Base-by-base conservation (phyloP, 441 rosid genomes). In the Omphalea diandra region DNA sequence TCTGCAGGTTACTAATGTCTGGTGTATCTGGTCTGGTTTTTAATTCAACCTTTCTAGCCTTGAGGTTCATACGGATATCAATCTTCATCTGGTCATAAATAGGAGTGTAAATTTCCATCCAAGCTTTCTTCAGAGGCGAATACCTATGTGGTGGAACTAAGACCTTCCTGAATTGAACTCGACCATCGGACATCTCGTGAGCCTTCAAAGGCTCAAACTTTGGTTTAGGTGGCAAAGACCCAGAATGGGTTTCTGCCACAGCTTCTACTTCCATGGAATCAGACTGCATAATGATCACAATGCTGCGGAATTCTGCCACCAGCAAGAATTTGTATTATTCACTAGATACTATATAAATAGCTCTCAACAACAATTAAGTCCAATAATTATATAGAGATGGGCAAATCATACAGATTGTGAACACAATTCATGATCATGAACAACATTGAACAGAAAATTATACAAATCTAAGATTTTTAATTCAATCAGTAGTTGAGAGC, bases 31-130 rank as follows among this genome's bases (percentile, higher is more conserved):
- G 12, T 66, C 93, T 81, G 2, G 97, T 88, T 76, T 93, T 90
- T 63, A 90, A 75, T 71, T 90, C 97, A 17, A 93, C 88, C 75
- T 86, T 89, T 60, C 94, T 83, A 3, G 88, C 76, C 75, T 87
- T 93, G 76, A 88, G 86, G 63, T 90, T 88, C 94, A 93, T 93
- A 7, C 90, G 88, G 44, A 93, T 75, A 75, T 90, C 98, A 18
- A 93, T 62, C 80, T 84, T 90, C 98, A 93, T 89, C 63, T 87
- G 91, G 53, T 93, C 90, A 58, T 81, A 84, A 5, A 93, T 66
- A 0, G 92, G 93, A 4, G 87, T 73, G 78, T 86, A 93, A 73
- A 90, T 88, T 20, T 87, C 94, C 88, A 87, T 75, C 96, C 98
- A 93, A 2, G 78, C 82, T 73, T 90, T 93, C 89, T 86, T 90